Evolutionary conservation across 164 flowering plant species (phyloP), one percentile per base, ranked within the genome.

Genomic region (Paratinospora sagittata): DNA sequence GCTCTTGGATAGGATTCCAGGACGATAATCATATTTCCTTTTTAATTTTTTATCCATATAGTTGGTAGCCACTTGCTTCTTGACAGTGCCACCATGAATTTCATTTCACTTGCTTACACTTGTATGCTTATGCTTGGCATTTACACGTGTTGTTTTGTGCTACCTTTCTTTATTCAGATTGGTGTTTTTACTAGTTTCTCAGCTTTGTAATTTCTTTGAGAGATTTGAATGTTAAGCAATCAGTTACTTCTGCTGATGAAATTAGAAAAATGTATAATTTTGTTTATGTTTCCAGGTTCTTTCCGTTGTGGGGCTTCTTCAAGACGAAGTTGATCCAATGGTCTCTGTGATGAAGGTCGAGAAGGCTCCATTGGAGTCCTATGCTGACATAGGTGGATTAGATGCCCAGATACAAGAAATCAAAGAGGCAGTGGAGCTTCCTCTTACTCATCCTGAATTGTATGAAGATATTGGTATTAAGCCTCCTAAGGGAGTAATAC

Each of bases 331-430:
- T 70, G 94, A 91, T 82, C 93, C 92, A 3, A 89, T 91, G 94
- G 94, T 91, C 37, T 91, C 97, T 24, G 97, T 89, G 13, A 89
- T 89, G 94, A 88, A 89, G 77, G 97, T 88, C 68, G 94, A 89
- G 81, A 91, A 91, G 77, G 97, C 92, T 76, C 97, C 97, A 3
- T 70, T 89, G 78, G 97, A 89, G 65, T 89, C 97, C 3, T 91
- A 91, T 84, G 92, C 94, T 70, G 94, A 92, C 73, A 88, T 92
- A 2, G 97, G 97, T 71, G 97, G 97, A 23, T 78, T 89, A 72
- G 97, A 92, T 84, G 87, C 93, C 21, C 96, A 90, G 77, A 90
- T 89, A 47, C 97, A 92, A 72, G 97, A 92, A 81, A 92, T 92
- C 41, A 87, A 88, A 70, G 97, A 92, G 81, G 96, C 96, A 41